These are phyloP conservation scores for Boletus rubescentipes DNA, from an alignment of 768 basidiomycete species.

Conservation along the genomic window DNA sequence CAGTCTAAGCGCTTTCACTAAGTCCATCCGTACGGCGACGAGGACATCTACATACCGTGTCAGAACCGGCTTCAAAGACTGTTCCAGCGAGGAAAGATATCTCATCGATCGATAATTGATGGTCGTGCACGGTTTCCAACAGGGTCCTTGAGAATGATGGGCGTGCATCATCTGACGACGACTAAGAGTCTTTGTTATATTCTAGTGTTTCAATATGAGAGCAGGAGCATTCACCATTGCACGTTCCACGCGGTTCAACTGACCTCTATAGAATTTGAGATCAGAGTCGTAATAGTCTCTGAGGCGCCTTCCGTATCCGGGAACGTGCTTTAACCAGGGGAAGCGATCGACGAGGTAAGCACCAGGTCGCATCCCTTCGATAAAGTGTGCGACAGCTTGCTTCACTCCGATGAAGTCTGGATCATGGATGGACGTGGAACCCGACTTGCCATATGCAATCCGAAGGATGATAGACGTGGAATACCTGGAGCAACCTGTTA, in stretches of 20 bases:
- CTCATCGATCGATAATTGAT: constrained; percentile 51
- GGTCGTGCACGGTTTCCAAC: constrained; percentile 46
- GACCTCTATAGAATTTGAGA: constrained; percentile 47
- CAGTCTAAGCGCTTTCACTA: neutral
- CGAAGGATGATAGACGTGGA: constrained; percentile 26
- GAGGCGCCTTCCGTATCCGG: constrained; percentile 57
- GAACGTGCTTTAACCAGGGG: constrained; percentile 44
- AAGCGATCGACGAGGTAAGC: constrained; percentile 37
- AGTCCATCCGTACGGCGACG: neutral
- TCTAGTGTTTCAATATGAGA: fast-evolving
- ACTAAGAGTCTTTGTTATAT: constrained; percentile 3
- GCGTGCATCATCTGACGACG: constrained; percentile 1
- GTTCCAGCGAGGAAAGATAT: constrained; percentile 58
- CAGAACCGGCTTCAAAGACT: constrained; percentile 61
- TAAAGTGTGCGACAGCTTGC: constrained; percentile 26
- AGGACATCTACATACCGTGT: constrained; percentile 37
- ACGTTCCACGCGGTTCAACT: constrained; percentile 43
- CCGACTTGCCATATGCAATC: constrained; percentile 26
- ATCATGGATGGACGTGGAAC: constrained; percentile 19
- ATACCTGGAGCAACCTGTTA: constrained; percentile 19
- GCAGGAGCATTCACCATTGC: constrained; percentile 37
- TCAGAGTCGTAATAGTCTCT: constrained; percentile 51
- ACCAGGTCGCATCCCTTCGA: constrained; percentile 31
- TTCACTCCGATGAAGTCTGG: constrained; percentile 22
- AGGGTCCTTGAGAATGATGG: constrained; percentile 52